Evolutionary conservation across 306 rosid species (phyloP), one percentile per base, ranked within the genome.

Genomic region (Carpinus fangiana): DNA sequence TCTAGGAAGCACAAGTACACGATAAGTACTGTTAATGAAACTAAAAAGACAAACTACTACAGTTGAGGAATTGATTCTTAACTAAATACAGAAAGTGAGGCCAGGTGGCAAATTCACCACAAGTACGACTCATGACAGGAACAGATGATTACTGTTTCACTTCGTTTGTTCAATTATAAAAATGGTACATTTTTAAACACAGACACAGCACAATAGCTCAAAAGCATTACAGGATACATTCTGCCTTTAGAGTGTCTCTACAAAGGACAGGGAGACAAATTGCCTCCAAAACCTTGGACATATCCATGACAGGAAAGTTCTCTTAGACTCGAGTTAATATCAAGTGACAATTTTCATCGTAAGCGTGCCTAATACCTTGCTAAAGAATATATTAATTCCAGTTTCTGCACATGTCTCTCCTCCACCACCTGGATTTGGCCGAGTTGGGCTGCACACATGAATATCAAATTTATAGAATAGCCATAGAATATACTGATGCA

Each of bases 331-430:
- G 8, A 41, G 45, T 41, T 78, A 4, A 51, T 36, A 61, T 66
- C 48, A 18, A 38, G 20, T 17, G 12, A 41, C 45, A 62, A 53
- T 52, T 28, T 60, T 52, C 26, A 46, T 48, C 23, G 17, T 34
- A 53, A 51, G 23, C 65, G 68, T 57, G 21, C 18, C 73, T 74
- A 68, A 23, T 85, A 96, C 99, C 98, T 96, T 96, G 84, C 92
- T 80, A n/a, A 96, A 93, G 84, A 93, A 96, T 13, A 96, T 90
- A 83, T 82, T 88, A 51, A 96, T 90, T 80, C 94, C 99, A 48
- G 98, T 96, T 87, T 96, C 99, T 73, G 99, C 99, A 82, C 98
- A 96, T 4, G 99, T 96, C 86, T 93, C 98, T 48, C 99, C 99
- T 77, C 98, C 99, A 65, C 99, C 98, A 79, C 92, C 96, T 66